phyloP scores from a whole-genome alignment of 2,329 filamentous ascomycete species.

The Colletotrichum tabaci region DNA sequence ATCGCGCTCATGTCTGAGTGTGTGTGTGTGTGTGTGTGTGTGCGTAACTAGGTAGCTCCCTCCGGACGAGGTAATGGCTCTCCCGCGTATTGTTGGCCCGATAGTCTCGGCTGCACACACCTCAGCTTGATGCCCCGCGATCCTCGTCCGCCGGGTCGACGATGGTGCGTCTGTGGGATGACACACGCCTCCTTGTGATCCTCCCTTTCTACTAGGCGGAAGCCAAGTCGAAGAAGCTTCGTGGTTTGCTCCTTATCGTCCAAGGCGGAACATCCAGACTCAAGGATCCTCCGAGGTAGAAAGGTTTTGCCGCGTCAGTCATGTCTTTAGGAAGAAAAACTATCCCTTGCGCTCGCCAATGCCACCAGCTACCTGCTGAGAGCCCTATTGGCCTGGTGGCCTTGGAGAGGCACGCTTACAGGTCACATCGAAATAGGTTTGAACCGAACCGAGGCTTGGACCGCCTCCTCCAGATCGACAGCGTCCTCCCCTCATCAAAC shows the following conservation, averaged over 20 bases:
- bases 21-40: too few relatives aligned
- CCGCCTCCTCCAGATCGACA: conserved; percentile 29
- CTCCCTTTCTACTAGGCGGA: conserved; percentile 1
- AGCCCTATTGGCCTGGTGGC: neutral
- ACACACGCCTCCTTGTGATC: conserved; percentile 28
- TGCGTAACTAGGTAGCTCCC: neutral
- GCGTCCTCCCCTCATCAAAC: conserved; percentile 17
- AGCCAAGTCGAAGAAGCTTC: conserved; percentile 14
- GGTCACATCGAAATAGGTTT: conserved; percentile 23
- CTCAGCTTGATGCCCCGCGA: conserved; percentile 2
- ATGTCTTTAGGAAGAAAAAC: neutral
- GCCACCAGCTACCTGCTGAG: neutral
- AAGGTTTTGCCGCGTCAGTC: conserved; percentile 25
- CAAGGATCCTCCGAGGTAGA: neutral
- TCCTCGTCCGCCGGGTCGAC: conserved; percentile 18
- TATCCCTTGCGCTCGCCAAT: neutral
- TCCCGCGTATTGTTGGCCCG: conserved; percentile 22
- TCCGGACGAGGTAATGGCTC: neutral
- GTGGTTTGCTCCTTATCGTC: conserved; percentile 1
- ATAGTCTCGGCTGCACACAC: conserved; percentile 23
- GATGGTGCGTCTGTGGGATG: conserved; percentile 27
- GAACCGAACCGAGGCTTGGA: conserved; percentile 37
- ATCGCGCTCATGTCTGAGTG: too few relatives aligned
- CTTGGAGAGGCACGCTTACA: neutral
- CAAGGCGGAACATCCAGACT: neutral